These are phyloP conservation scores for Alternaria sp. DNA, from an alignment of 2,329 filamentous ascomycete species.

Conservation along the genomic window DNA sequence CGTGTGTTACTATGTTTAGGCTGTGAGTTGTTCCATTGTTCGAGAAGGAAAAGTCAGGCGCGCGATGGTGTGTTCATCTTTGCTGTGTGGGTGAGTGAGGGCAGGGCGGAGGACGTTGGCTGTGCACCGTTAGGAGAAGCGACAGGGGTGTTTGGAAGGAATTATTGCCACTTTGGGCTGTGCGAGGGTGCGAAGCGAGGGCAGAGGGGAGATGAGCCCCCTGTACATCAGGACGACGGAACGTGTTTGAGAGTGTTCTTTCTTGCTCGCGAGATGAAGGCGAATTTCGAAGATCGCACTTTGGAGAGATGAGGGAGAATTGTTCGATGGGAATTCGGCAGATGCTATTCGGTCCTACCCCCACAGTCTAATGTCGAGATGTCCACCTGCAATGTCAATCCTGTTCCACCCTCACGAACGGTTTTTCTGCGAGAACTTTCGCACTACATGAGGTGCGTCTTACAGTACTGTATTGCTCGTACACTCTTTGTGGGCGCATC, in stretches of 20 bases:
- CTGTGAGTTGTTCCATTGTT: background rate
- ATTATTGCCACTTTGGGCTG: slow-evolving; percentile 9
- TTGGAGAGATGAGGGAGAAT: background rate
- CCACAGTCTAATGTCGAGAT: background rate
- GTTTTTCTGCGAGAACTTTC: background rate
- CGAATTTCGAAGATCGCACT: background rate
- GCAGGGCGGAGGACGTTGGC: background rate
- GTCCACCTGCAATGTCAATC: background rate
- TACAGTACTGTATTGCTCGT: background rate
- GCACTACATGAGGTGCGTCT: background rate
- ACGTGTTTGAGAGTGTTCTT: background rate
- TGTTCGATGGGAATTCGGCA: background rate
- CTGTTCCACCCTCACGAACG: background rate
- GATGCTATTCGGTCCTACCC: background rate
- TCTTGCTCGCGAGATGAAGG: background rate
- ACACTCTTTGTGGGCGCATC: background rate
- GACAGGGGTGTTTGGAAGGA: background rate
- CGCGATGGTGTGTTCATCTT: background rate
- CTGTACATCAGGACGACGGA: background rate
- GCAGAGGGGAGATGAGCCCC: slow-evolving; percentile 1
- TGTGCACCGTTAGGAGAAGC: background rate
- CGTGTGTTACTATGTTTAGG: slow-evolving; percentile 5
- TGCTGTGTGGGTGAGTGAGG: background rate
- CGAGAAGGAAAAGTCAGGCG: background rate
- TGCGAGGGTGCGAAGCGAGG: slow-evolving; percentile 2